Percentiles rank a stretch among this genome's conserved stretches.
phyloP scores from a whole-genome alignment of 2,329 filamentous ascomycete genomes.

The Uncinocarpus reesii region DNA sequence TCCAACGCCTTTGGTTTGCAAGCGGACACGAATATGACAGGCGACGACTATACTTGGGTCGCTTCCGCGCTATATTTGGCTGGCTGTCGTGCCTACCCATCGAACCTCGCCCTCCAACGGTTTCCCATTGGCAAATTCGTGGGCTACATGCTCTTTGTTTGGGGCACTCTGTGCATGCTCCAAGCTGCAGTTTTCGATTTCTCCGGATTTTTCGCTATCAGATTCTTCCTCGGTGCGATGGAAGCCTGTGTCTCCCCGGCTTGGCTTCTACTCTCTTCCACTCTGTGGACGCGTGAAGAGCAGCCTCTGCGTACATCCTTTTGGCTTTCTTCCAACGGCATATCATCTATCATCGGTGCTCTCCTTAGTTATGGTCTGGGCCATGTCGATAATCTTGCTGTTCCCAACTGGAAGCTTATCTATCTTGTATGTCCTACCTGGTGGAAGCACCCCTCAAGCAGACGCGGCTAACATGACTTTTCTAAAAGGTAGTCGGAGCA shows the following conservation, averaged over 20 bases:
- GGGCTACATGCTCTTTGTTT: not conserved
- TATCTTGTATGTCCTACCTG: constrained; percentile 48
- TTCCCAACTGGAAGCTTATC: constrained; percentile 60
- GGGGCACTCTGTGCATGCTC: not conserved
- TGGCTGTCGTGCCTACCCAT: constrained; percentile 46
- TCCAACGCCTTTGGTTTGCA: constrained; percentile 56
- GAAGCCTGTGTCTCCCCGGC: constrained; percentile 1
- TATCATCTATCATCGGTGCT: constrained; percentile 53
- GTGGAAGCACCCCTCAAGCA: too few relatives aligned
- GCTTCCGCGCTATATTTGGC: constrained; percentile 47
- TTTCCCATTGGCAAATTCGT: constrained; percentile 39
- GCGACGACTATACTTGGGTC: constrained; percentile 50
- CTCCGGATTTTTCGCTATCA: not conserved
- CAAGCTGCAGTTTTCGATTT: not conserved
- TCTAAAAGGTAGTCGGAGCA: constrained; percentile 43
- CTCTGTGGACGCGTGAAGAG: constrained; percentile 47
- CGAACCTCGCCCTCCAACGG: constrained; percentile 45
- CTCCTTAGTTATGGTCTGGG: constrained; percentile 58
- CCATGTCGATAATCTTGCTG: constrained; percentile 45
- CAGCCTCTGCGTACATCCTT: constrained; percentile 55
- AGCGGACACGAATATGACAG: constrained; percentile 48
- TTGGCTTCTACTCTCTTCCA: not conserved
- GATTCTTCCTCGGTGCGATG: not conserved
- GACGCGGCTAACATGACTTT: not conserved
- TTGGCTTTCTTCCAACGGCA: constrained; percentile 53